Conservation (phyloP, 148 eudicot genomes). For the Fagopyrum esculentum region DNA sequence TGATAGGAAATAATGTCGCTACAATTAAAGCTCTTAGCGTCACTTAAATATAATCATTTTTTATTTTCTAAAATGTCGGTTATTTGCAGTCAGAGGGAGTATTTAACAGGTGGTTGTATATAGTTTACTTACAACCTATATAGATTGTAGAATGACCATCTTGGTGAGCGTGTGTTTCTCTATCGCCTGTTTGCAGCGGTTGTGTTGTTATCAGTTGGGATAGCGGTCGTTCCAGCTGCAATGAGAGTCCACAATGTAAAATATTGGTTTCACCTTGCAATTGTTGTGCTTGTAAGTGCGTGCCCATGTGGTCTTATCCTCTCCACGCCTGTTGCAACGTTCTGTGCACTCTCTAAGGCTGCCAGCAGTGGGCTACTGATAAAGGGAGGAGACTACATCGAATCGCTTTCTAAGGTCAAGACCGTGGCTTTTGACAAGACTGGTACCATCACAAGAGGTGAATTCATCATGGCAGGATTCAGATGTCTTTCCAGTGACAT, state of each 20-base stretch:
- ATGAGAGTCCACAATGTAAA: constrained; percentile 38
- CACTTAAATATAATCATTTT: too few species aligned
- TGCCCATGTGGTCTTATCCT: constrained; percentile 95
- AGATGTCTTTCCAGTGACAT: constrained; percentile 37
- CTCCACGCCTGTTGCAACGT: constrained; percentile 87
- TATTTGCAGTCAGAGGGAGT: too few species aligned
- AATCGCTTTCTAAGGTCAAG: constrained; percentile 61
- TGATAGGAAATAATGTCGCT: too few species aligned
- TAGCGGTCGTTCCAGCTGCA: constrained; percentile 57
- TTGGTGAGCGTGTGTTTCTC: neutral
- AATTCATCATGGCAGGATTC: constrained; percentile 51
- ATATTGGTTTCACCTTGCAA: constrained; percentile 66
- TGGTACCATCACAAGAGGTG: constrained; percentile 91
- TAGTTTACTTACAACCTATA: too few species aligned
- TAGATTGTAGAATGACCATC: neutral
- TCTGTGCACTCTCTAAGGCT: constrained; percentile 84
- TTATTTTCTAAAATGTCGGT: too few species aligned
- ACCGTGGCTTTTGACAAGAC: constrained; percentile 85
- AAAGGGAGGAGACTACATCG: constrained; percentile 88
- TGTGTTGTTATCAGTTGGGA: constrained; percentile 49
- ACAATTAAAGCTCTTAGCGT: too few species aligned
- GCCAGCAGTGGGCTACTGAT: constrained; percentile 73
- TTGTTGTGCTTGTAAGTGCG: constrained; percentile 79
- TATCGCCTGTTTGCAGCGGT: constrained; percentile 44
- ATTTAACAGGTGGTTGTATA: too few species aligned